phyloP scores from a whole-genome alignment of 2,329 filamentous ascomycete species.

The Thermothelomyces thermophilus region DNA sequence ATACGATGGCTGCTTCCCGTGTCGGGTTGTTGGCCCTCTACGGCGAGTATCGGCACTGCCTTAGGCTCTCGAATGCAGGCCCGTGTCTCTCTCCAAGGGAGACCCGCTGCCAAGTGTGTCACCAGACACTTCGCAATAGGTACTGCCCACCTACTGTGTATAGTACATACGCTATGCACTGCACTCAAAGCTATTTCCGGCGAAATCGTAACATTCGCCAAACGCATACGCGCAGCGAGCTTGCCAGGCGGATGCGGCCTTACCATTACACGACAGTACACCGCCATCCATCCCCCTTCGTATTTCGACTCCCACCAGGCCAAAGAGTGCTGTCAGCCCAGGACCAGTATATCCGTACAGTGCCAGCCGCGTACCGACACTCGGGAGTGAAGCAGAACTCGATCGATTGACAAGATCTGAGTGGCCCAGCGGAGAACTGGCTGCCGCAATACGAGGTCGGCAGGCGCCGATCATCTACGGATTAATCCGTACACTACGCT shows the following conservation, averaged over 20 bases:
- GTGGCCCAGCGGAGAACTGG: constrained; percentile 1
- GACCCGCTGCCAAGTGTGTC: too few relatives aligned
- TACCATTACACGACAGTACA: not conserved
- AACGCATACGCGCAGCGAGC: not conserved
- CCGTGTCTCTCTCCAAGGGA: too few relatives aligned
- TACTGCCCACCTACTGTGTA: too few relatives aligned
- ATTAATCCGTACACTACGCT: too few relatives aligned
- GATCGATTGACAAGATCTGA: too few relatives aligned
- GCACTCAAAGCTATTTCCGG: not conserved
- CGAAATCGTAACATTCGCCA: constrained; percentile 1
- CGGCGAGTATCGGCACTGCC: not conserved
- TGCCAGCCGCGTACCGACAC: not conserved
- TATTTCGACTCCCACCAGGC: not conserved
- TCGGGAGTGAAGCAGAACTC: constrained; percentile 2
- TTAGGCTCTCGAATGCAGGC: too few relatives aligned
- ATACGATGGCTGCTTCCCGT: constrained; percentile 8
- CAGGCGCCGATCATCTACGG: too few relatives aligned
- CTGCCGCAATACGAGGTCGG: too few relatives aligned
- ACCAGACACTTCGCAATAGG: too few relatives aligned
- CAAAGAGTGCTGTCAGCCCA: too few relatives aligned
- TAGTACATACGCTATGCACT: too few relatives aligned
- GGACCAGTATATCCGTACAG: too few relatives aligned
- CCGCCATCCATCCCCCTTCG: not conserved
- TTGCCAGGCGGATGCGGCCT: not conserved
- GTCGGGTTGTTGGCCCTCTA: constrained; percentile 5